phyloP scores from a whole-genome alignment of 2,329 filamentous ascomycete species.

The Claviceps monticola region DNA sequence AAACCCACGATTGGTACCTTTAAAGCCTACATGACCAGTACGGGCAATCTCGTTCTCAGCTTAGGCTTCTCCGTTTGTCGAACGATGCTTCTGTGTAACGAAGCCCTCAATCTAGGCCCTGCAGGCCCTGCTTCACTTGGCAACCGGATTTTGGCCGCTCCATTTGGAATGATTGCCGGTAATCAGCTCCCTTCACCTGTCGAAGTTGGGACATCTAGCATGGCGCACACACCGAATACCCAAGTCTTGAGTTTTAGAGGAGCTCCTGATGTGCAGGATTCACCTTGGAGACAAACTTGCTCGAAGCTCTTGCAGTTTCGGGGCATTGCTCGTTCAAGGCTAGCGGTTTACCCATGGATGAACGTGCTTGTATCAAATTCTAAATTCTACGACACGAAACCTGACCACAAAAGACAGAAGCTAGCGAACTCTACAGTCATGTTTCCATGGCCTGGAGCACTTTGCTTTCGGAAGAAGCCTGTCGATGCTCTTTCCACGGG shows the following conservation, averaged over 20 bases:
- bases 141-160: slow-evolving; percentile 37
- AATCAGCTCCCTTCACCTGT: slow-evolving; percentile 10
- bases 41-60: slow-evolving; percentile 37
- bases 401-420: slow-evolving; percentile 27
- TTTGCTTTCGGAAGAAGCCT: slow-evolving; percentile 37
- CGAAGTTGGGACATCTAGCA: slow-evolving; percentile 19
- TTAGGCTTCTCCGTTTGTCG: slow-evolving; percentile 33
- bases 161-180: slow-evolving; percentile 31
- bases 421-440: slow-evolving; percentile 21
- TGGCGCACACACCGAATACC: slow-evolving; percentile 38
- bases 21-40: slow-evolving; percentile 40
- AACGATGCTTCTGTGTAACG: slow-evolving; percentile 32
- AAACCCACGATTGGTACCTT: slow-evolving; percentile 33
- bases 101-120: slow-evolving; percentile 25
- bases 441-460: slow-evolving; percentile 39
- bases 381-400: slow-evolving; percentile 27
- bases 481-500: slow-evolving; percentile 26
- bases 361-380: slow-evolving; percentile 34
- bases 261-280: slow-evolving; percentile 26
- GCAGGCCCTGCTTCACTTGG: slow-evolving; percentile 27
- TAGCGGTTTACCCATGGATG: slow-evolving; percentile 35
- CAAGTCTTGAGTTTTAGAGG: slow-evolving; percentile 31
- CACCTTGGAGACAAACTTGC: slow-evolving; percentile 36
- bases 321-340: slow-evolving; percentile 29
- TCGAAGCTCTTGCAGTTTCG: slow-evolving; percentile 35